Evolutionary conservation across 2,329 filamentous ascomycete genomes (phyloP), one percentile per base, ranked within the genome.

Genomic region (Alternaria alternata): DNA sequence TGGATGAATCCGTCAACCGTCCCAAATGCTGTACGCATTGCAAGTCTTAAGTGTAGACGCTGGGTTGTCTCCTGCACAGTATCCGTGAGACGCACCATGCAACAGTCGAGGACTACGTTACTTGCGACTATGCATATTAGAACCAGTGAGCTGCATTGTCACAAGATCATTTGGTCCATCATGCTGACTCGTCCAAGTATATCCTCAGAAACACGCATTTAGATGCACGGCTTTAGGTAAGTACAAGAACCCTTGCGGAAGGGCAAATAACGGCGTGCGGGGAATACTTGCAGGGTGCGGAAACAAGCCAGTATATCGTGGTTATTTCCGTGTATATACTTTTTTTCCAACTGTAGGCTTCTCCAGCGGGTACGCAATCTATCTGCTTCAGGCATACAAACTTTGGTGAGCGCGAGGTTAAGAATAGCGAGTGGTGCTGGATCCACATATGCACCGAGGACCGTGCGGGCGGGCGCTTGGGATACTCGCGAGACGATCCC

Each of bases 381-480:
- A 57, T 26, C 11, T 52, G 26, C 47, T 32, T 22, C 18, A 46
- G 18, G 42, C 49, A 20, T 38, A 28, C 42, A 44, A 48, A 51
- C 42, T 39, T 44, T 59, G 12, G 26, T 51, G 49, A 48, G 57
- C 41, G 46, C 39, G 26, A 55, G 28, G 59, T 60, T 63, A 66
- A 65, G 64, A 66, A 66, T 68, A 68, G 66, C 53, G 42, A 36
- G 42, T 34, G 24, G 52, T 38, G 28, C 22, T 18, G 28, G 54
- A 48, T 56, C 56, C 61, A 64, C 56, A 63, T 48, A 54, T 63
- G 55, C 57, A 55, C 22, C 22, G 4, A 24, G 20, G 59, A 22
- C 59, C 53, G 62, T 64, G 62, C 65, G 36, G 36, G 9, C 63
- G 59, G 55, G 63, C 65, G 64, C 63, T 60, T 64, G 59, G 26